Base-by-base conservation (phyloP, 768 basidiomycete species). In the Naganishia friedmannii region DNA sequence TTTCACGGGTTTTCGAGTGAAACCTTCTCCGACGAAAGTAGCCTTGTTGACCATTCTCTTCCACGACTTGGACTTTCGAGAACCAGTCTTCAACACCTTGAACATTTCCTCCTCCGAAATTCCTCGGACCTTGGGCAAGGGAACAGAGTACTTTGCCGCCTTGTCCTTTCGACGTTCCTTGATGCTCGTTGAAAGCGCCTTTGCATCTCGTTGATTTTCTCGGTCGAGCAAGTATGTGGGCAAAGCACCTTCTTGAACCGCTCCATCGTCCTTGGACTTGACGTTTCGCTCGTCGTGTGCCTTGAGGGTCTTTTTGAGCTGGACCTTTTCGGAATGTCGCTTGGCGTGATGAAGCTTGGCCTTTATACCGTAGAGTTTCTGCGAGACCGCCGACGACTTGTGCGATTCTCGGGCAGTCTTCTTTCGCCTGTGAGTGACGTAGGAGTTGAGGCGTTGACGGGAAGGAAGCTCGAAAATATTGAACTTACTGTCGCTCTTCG, bases 51-150 rank as follows among this genome's bases (percentile, higher is more conserved):
- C 91, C 93, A 98, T 97, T 74, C 93, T 88, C 84, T 99, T 99
- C 96, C 96, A 99, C 21, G 90, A 86, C 83, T 98, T 99, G 77
- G 87, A 88, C 83, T 93, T 96, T 79, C 86, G 90, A 84, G 97
- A 97, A 67, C 96, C 96, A 0, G 95, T 93, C 85, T 93, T 92
- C 85, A 99, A 84, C 34, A 99, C 96, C 85, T 94, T 97, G 86
- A 99, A 99, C 90, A 93, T 96, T 85, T 99, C 96, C 77, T 98
- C 96, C 82, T 99, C 96, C 19, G 95, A 94, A 75, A 99, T 97
- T 23, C 96, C 96, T 70, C 95, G 85, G 65, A 99, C 96, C 83
- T 93, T 95, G 58, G 96, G 96, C 72, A 99, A 80, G 5, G 96
- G 96, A 1, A 99, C 96, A 21, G 93, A 88, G 83, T 92, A 99